Base-by-base conservation (phyloP, 306 rosid genomes). In the Crataegus laevigata region DNA sequence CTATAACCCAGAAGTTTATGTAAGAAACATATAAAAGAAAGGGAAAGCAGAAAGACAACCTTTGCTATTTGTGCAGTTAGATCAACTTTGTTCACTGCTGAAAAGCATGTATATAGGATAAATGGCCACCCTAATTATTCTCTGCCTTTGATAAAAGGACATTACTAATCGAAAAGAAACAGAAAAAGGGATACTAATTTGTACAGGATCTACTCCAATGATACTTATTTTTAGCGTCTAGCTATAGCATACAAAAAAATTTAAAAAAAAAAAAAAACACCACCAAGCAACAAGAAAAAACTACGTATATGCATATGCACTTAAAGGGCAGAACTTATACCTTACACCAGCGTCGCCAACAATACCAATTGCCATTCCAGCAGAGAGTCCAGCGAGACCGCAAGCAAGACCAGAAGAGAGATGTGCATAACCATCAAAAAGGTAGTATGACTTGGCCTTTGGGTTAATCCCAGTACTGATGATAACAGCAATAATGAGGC, bases 341-440 rank as follows among this genome's bases (percentile, higher is more conserved):
- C 97, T 91, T 8, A 91, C 97, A 74, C 97, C 97, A 78, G 97
- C 97, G 78, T 91, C 97, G 24, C 97, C 97, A 72, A 91, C 97
- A 68, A 91, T 91, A 62, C 97, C 97, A 79, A 91, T 91, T 11
- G 97, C 97, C 97, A 91, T 91, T 65, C 97, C 97, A 19, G 97
- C 97, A 69, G 97, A 87, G 60, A 91, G 94, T 14, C 97, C 97
- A 19, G 97, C 97, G 59, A 91, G 88, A 1, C 96, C 96, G 59
- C 96, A 91, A 69, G 96, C 90, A 81, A 91, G 97, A 74, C 97
- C 97, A 75, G 97, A 91, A 2, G 97, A 91, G 74, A 91, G 92
- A 82, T 91, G 97, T 14, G 97, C 97, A 81, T 91, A 91, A 26
- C 97, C 97, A 83, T 91, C 97, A 51, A 91, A 91, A 74, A 91